A percentile compares a stretch with the other conserved stretches of the same genome.
Evolutionary conservation across 1,284 basidiomycete species (phyloP).

Genomic region (Inonotus obliquus): DNA sequence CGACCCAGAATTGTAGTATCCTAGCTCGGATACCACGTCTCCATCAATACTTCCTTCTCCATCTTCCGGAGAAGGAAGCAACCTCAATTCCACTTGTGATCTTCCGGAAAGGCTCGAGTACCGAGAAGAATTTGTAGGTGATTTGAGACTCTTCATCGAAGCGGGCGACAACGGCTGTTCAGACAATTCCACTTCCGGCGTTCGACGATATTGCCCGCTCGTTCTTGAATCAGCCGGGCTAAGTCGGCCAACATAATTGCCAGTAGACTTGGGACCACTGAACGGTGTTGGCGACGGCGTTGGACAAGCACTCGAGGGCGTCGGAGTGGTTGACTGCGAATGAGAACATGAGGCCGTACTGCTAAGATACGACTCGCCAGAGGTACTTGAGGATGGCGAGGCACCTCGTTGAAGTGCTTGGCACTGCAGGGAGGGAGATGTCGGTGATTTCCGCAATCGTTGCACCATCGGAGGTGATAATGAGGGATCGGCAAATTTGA

Average conservation of each 20-base stretch:
- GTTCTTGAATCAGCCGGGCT: not conserved
- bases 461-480: not conserved
- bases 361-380: not conserved
- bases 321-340: not conserved
- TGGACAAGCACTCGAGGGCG: not conserved
- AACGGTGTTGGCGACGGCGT: conserved; percentile 3
- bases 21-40: conserved; percentile 15
- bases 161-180: not conserved
- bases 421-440: not conserved
- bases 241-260: not conserved
- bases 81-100: not conserved
- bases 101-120: not conserved
- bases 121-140: not conserved
- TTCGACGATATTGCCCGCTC: not conserved
- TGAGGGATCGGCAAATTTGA: conserved; percentile 2
- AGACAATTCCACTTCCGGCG: not conserved
- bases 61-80: not conserved
- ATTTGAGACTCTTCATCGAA: not conserved
- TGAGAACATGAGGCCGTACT: not conserved
- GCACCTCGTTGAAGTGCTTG: not conserved
- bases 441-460: not conserved
- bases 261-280: not conserved
- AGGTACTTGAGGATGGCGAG: not conserved
- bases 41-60: not conserved
- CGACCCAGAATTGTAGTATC: conserved; percentile 2